Percentiles rank a stretch among this genome's conserved stretches.
Evolutionary conservation across 2,329 filamentous ascomycete species (phyloP).

Genomic region (Hortaea werneckii): DNA sequence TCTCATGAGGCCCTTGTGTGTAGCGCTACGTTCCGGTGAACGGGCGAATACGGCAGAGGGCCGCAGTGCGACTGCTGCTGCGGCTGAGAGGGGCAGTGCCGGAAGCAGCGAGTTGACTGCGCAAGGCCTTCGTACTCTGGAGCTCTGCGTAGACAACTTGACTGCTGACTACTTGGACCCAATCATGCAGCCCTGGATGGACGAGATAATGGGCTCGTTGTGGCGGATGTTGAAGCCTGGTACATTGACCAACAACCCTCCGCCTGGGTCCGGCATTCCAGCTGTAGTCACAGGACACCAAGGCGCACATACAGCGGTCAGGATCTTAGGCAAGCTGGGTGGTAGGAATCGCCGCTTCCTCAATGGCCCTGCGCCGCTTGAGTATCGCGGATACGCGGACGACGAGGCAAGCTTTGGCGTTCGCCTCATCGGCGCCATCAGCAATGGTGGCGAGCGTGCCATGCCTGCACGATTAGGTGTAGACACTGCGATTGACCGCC

Average conservation of each 20-base stretch:
- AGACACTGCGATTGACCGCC: slow-evolving; percentile 76
- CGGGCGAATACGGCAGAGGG: slow-evolving; percentile 7
- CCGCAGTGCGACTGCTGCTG: slow-evolving; percentile 1
- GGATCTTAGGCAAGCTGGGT: slow-evolving; percentile 91
- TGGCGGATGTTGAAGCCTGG: slow-evolving; percentile 92
- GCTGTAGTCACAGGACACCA: slow-evolving; percentile 51
- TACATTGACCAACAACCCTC: slow-evolving; percentile 56
- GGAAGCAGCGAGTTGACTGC: slow-evolving; percentile 64
- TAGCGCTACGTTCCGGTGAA: slow-evolving; percentile 71
- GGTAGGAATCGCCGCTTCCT: slow-evolving; percentile 93
- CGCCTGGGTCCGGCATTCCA: slow-evolving; percentile 8
- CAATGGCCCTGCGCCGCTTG: slow-evolving; percentile 74
- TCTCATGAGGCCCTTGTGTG: slow-evolving; percentile 93
- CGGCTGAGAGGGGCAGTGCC: slow-evolving; percentile 9
- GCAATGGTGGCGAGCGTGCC: slow-evolving; percentile 55
- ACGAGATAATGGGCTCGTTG: slow-evolving; percentile 93
- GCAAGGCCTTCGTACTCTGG: slow-evolving; percentile 83
- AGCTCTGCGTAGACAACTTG: slow-evolving; percentile 95
- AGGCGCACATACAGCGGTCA: slow-evolving; percentile 93
- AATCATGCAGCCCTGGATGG: slow-evolving; percentile 98
- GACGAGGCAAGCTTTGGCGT: slow-evolving; percentile 82
- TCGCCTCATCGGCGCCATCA: slow-evolving; percentile 77
- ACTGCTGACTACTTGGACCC: slow-evolving; percentile 96
- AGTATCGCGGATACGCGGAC: slow-evolving; percentile 76
- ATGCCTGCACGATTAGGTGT: slow-evolving; percentile 82